These are phyloP conservation scores for Powellomyces hirtus DNA, from an alignment of 192 early-diverging fungal genomes.

Conservation along the genomic window DNA sequence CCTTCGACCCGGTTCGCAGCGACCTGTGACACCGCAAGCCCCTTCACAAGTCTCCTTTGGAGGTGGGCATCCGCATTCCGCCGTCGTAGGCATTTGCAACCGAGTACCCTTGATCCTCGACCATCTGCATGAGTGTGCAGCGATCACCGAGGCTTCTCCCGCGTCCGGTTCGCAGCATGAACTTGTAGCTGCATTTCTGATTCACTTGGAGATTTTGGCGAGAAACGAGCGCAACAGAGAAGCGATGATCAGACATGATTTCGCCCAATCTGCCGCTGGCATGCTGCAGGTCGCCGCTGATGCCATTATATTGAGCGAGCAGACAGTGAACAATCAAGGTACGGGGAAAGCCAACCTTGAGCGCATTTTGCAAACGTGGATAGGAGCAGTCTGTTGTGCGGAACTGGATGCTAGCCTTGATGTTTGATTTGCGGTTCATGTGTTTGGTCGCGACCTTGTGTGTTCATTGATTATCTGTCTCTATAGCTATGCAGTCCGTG, in stretches of 20 bases:
- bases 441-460: too few relatives aligned
- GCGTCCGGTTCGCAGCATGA: slow-evolving; percentile 13
- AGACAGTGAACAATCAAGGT: background rate
- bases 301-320: background rate
- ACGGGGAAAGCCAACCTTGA: too few relatives aligned
- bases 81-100: slow-evolving; percentile 12
- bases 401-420: too few relatives aligned
- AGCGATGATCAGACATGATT: slow-evolving; percentile 27
- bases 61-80: slow-evolving; percentile 21
- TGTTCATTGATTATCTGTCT: too few relatives aligned
- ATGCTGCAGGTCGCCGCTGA: slow-evolving; percentile 5
- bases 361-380: background rate
- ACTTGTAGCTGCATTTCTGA: slow-evolving; percentile 23
- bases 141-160: background rate
- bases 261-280: background rate
- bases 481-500: background rate
- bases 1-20: background rate
- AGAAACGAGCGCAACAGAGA: slow-evolving; percentile 32
- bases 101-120: background rate
- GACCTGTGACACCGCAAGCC: background rate
- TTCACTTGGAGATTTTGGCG: slow-evolving; percentile 35
- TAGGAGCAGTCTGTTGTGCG: too few relatives aligned
- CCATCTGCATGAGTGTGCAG: background rate
- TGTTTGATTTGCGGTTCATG: too few relatives aligned
- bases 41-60: background rate